Evolutionary conservation across 1,139 yeast species (phyloP).

Genomic region (Sugiyamaella pinicola): DNA sequence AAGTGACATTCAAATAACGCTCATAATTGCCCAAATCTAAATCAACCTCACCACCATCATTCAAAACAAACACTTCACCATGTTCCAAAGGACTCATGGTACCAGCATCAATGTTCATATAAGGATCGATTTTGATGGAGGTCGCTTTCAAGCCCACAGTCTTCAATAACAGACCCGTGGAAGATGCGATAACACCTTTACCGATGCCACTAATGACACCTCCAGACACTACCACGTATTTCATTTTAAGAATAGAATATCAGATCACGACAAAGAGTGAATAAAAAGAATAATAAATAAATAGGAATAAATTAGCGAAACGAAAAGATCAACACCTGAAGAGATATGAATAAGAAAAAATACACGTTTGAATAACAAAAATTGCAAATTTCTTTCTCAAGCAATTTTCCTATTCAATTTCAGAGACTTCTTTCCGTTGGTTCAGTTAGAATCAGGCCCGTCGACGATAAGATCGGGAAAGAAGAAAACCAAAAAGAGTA

Average conservation of each 20-base stretch:
- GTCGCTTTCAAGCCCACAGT: conserved; percentile 94
- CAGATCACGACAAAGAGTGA: neutral
- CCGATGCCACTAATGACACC: conserved; percentile 99
- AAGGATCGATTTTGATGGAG: conserved; percentile 97
- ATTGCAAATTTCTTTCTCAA: neutral
- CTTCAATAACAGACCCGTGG: conserved; percentile 92
- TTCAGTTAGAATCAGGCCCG: conserved; percentile 18
- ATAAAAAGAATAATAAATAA: conserved; percentile 1
- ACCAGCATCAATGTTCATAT: conserved; percentile 99
- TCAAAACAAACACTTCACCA: conserved; percentile 96
- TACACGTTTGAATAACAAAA: neutral
- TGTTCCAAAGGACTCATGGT: conserved; percentile 99
- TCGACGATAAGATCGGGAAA: conserved; percentile 16
- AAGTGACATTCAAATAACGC: conserved; percentile 89
- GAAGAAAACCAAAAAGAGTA: conserved; percentile 12
- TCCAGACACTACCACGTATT: conserved; percentile 98
- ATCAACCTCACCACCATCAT: conserved; percentile 99
- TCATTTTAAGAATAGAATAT: conserved; percentile 52
- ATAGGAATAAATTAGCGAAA: neutral
- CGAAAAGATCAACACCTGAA: too few species aligned
- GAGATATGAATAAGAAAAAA: too few species aligned
- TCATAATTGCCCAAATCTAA: conserved; percentile 97
- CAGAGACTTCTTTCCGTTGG: neutral
- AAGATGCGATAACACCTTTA: conserved; percentile 95
- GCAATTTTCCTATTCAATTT: neutral